A percentile compares a stretch with the other conserved stretches of the same genome.
phyloP scores from a whole-genome alignment of 2,329 filamentous ascomycete species.

The Alternaria brassicae region DNA sequence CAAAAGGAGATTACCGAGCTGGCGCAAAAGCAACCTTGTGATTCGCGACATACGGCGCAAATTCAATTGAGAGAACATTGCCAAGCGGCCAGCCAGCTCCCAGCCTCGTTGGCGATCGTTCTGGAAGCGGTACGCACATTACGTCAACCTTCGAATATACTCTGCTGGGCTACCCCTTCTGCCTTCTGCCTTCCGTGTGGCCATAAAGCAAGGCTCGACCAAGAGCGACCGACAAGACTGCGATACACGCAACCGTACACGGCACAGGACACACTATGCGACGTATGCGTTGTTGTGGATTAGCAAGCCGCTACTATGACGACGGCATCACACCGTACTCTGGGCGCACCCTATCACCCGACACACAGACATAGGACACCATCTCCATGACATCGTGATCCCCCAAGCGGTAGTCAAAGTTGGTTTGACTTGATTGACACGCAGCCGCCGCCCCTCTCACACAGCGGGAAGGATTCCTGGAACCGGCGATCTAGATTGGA shows the following conservation, averaged over 20 bases:
- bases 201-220: slow-evolving; percentile 16
- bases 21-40: slow-evolving; percentile 14
- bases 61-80: slow-evolving; percentile 15
- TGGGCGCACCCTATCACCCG: not conserved
- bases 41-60: slow-evolving; percentile 15
- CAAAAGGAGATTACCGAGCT: slow-evolving; percentile 7
- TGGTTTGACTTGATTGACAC: slow-evolving; percentile 7
- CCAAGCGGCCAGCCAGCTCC: slow-evolving; percentile 18
- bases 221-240: not conserved
- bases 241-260: not conserved
- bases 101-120: slow-evolving; percentile 19
- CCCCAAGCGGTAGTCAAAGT: not conserved
- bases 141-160: slow-evolving; percentile 10
- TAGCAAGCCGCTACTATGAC: not conserved
- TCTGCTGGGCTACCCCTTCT: not conserved
- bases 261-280: slow-evolving; percentile 4
- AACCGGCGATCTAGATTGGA: slow-evolving; percentile 24
- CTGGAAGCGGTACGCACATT: slow-evolving; percentile 18
- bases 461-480: slow-evolving; percentile 9
- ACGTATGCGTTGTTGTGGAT: slow-evolving; percentile 8
- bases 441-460: slow-evolving; percentile 9
- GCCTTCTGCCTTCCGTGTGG: no score
- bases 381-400: not conserved
- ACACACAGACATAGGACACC: not conserved
- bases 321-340: not conserved